Evolutionary conservation across 176 grass and related monocot genomes (phyloP).

Genomic region (Thinopyrum elongatum): DNA sequence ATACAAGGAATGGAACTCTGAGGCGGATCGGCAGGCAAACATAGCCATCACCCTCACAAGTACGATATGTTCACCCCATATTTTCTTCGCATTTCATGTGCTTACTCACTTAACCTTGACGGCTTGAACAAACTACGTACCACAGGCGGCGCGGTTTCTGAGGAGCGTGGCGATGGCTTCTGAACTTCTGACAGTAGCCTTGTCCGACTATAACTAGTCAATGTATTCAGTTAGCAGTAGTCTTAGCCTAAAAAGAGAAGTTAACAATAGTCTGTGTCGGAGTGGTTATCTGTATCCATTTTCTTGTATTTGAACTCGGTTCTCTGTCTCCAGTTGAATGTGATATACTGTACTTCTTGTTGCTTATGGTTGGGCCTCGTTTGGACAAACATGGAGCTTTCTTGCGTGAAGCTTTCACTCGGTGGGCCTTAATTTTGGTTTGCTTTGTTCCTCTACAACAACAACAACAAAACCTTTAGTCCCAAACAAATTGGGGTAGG

Average conservation of each 20-base stretch:
- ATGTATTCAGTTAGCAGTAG: constrained; percentile 6
- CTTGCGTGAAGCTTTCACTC: background rate
- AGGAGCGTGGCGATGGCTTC: constrained; percentile 48
- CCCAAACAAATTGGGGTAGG: no score
- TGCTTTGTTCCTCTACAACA: no score
- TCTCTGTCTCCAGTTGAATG: background rate
- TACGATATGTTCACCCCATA: constrained; percentile 5
- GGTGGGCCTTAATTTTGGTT: background rate
- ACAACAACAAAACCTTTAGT: no score
- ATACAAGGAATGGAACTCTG: constrained; percentile 59
- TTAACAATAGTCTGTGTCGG: background rate
- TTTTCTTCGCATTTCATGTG: background rate
- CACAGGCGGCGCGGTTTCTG: constrained; percentile 38
- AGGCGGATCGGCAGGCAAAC: constrained; percentile 72
- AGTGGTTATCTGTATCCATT: background rate
- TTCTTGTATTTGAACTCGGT: background rate
- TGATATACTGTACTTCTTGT: background rate
- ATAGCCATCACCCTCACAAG: constrained; percentile 40
- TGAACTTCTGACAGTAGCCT: constrained; percentile 28
- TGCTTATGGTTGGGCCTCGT: background rate
- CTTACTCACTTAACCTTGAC: constrained; percentile 5
- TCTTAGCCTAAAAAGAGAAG: background rate
- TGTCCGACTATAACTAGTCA: background rate
- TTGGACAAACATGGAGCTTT: background rate
- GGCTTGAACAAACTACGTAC: background rate